Evolutionary conservation across 2,329 filamentous ascomycete genomes (phyloP), one percentile per base, ranked within the genome.

Genomic region (Lecanicillium sp.): DNA sequence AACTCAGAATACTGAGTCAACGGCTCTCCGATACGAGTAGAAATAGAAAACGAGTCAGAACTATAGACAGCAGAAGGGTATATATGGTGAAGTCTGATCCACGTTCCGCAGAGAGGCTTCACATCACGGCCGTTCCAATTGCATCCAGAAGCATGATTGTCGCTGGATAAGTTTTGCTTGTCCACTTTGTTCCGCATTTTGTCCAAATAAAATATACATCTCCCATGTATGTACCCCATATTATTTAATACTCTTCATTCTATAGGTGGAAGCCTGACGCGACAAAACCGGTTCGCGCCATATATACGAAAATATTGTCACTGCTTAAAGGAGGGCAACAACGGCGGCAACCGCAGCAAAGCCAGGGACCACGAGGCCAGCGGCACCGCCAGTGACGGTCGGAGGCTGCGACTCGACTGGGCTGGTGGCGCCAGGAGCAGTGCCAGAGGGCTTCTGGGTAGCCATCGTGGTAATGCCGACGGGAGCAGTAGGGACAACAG

Each of bases 341-440:
- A 46, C 44, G 29, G 51, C 18, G n/a, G 40, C 48, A 27, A 52
- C 15, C 22, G 45, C 44, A n/a, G 45, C 41, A 32, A 49, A 28
- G 25, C 46, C 40, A 27, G 50, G 30, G 9, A 42, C 29, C 20
- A 37, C 36, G 37, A 44, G 40, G 13, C 27, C 38, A 13, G 43
- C 44, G 22, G 44, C 52, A n/a, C 45, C 49, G 11, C 43, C 44
- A 4, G 49, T 44, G 5, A 47, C 20, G 7, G 11, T 25, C 12
- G 43, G 31, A 10, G 45, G 41, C 17, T 46, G 44, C 17, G 30
- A 39, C 20, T 41, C 17, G n/a, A 31, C 32, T 10, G 44, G 28
- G 12, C 44, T 36, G 27, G 39, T 46, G 39, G 33, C 30, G 39
- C 40, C 45, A 25, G 42, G 36, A 17, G 12, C 17, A 30, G 33